Conservation (phyloP, 2,329 filamentous ascomycete genomes). For the Gaeumannomyces sp. region DNA sequence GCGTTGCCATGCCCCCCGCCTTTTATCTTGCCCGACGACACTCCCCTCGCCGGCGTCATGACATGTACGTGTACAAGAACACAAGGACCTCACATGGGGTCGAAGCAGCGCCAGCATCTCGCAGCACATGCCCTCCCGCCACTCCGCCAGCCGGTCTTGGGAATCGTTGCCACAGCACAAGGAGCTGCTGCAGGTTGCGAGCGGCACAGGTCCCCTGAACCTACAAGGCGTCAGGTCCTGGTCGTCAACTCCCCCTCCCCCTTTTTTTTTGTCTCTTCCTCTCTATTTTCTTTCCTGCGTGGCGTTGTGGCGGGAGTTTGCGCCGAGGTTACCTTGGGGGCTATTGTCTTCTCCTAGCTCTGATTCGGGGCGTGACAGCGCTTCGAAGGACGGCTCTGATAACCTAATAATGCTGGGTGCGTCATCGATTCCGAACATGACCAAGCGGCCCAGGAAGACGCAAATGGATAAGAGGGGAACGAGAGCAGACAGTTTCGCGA, state of each 20-base stretch:
- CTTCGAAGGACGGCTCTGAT: neutral
- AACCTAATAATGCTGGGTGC: neutral
- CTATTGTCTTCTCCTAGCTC: neutral
- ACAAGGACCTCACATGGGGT: neutral
- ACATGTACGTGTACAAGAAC: neutral
- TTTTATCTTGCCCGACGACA: neutral
- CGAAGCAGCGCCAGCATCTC: neutral
- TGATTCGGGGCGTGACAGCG: neutral
- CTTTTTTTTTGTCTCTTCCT: neutral
- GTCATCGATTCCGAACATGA: neutral
- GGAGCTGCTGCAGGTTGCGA: neutral
- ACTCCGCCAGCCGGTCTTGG: neutral
- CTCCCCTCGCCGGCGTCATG: neutral
- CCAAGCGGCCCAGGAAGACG: too few species aligned
- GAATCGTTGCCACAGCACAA: neutral
- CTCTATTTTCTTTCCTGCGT: neutral
- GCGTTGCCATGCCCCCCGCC: neutral
- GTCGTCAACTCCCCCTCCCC: too few species aligned
- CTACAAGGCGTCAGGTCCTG: neutral
- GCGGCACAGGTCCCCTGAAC: neutral
- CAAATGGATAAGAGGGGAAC: neutral
- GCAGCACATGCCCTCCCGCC: neutral
- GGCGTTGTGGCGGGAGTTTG: neutral
- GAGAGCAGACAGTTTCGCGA: neutral
- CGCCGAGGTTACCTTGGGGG: neutral